Percentiles rank a stretch among this genome's conserved stretches.
These are phyloP conservation scores for Kitagawia praeruptora DNA, from an alignment of 129 eudicot species.

Conservation along the genomic window DNA sequence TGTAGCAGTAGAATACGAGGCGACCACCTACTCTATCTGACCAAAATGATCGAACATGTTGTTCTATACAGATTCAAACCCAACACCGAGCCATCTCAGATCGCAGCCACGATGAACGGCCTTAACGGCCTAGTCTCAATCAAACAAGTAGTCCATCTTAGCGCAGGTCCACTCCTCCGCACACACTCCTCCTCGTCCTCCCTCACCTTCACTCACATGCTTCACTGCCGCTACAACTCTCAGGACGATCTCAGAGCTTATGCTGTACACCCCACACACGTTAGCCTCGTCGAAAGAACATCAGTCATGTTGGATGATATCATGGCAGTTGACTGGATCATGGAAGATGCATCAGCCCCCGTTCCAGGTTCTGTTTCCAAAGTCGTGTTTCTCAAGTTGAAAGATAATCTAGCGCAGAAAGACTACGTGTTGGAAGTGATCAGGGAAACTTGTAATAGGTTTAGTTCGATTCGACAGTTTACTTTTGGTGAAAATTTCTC, in stretches of 20 bases:
- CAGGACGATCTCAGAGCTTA: conserved; percentile 34
- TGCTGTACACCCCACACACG: conserved; percentile 48
- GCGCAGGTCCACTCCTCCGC: conserved; percentile 7
- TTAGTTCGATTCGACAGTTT: conserved; percentile 33
- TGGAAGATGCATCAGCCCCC: conserved; percentile 15
- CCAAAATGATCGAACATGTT: not conserved
- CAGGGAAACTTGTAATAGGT: conserved; percentile 37
- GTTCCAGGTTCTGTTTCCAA: conserved; percentile 51
- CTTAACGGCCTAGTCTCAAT: not conserved
- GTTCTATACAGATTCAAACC: not conserved
- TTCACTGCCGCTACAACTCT: conserved; percentile 61
- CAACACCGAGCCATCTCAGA: not conserved
- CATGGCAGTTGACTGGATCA: conserved; percentile 73
- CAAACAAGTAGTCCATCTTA: not conserved
- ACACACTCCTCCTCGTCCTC: not conserved
- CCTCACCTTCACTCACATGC: conserved; percentile 49
- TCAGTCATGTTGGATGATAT: conserved; percentile 44
- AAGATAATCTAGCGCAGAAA: conserved; percentile 44
- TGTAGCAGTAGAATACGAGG: too few relatives aligned
- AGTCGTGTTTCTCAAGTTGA: conserved; percentile 46
- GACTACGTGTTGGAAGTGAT: conserved; percentile 38
- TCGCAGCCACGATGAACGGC: not conserved
- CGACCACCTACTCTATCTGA: not conserved
- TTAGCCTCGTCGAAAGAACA: conserved; percentile 31
- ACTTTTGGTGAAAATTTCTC: conserved; percentile 65